Base-by-base conservation (phyloP, 2,329 filamentous ascomycete genomes). In the Sarocladiaceae sp. region DNA sequence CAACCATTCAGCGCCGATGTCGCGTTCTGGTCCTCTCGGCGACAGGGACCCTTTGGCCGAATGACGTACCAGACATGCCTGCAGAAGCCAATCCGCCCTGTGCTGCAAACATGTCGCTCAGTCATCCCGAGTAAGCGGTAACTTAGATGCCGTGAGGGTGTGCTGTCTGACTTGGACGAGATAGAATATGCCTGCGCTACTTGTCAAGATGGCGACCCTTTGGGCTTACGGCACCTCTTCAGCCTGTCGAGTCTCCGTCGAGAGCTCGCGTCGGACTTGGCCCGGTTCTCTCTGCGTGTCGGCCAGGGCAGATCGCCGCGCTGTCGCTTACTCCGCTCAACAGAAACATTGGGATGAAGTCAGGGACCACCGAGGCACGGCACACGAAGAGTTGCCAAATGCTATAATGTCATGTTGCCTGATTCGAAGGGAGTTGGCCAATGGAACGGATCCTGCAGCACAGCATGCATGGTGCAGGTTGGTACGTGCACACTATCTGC, bases 1-100 rank as follows among this genome's bases (percentile, higher is more conserved):
- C 53, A 60, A 57, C 51, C 53, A 50, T 48, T 44, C 41, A 42
- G 37, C 47, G 52, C 58, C 59, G 58, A 61, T 63, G 55, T 62
- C 58, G 58, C 58, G 51, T 54, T 49, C 48, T 44, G 43, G 44
- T n/a, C 21, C 49, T 48, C 51, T 54, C 48, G 39, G 46, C 47
- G 41, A 48, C 49, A 42, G 45, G 52, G 48, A 46, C 47, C 42
- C 49, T 48, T 46, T 53, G 16, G 37, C 37, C 33, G 45, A 45
- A 47, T 59, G 53, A 59, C 52, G 56, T 57, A 55, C 50, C 51
- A n/a, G 51, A 51, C 16, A n/a, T 18, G 37, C n/a, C 24, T 26
- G 19, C 20, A 13, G 10, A 26, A 24, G 21, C 26, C 20, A 23
- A 13, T 5, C 15, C 32, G 32, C 32, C 32, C 32, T 34, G 32